Evolutionary conservation across 352 stramenopile species (phyloP), one percentile per base, ranked within the genome.

Genomic region (Phytophthora aleatoria): DNA sequence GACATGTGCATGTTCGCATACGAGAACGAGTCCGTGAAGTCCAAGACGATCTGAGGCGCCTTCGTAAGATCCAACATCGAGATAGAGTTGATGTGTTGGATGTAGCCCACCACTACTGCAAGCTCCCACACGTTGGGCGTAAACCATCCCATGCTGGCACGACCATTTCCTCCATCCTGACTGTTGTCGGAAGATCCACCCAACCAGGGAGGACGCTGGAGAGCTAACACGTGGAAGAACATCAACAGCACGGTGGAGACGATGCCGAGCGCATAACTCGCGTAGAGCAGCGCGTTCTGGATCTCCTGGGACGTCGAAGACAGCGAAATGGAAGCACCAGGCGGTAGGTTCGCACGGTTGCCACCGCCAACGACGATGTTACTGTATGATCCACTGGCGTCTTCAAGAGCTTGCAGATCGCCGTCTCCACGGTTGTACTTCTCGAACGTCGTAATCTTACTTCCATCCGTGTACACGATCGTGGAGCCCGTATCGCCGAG

Each of bases 11-110:
- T 75, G 45, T 89, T 91, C 3, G 74, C 69, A 66, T 83, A 94
- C 10, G 83, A 84, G 57, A 94, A 90, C 50, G 82, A 86, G 52
- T 94, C 85, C 5, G 78, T 85, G 39, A 91, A 92, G 52, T 90
- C 79, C 35, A 92, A 54, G 28, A 90, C 74, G 42, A 90, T 81
- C 57, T 91, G 80, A 53, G 85, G 85, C n/a, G 83, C 78, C 50
- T 92, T 91, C 12, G 77, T 85, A 11, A 91, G 61, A 48, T 86
- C 80, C n/a, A 89, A 65, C 73, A 91, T 83, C 30, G 83, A 91
- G 41, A 94, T 75, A 16, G 83, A 88, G 48, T 78, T 76, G 38
- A 94, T 44, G 41, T 90, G 79, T 62, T 94, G 85, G 52, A 90
- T 81, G 61, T 83, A 94, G n/a, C 70, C 71, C 45, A 85, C 62